Percentiles rank a stretch among this genome's conserved stretches.
Conservation (phyloP, 768 basidiomycete genomes). For the Lactarius evosmus region DNA sequence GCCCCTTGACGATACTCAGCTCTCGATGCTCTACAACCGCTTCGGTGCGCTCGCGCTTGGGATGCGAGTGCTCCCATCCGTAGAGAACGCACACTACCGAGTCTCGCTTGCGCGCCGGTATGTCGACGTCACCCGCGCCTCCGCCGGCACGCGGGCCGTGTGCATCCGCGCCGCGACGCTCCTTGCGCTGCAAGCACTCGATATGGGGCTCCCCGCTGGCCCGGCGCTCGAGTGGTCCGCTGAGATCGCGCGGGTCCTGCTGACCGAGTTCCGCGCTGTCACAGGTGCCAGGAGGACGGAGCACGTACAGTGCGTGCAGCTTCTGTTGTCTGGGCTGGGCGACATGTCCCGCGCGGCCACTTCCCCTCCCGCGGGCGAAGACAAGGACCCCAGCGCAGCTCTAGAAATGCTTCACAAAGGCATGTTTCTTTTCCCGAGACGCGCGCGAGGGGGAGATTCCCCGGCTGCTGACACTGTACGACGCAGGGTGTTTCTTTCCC, state of each 20-base stretch:
- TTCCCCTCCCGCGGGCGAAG: background rate
- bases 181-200: slow-evolving; percentile 58
- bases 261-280: slow-evolving; percentile 48
- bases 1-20: slow-evolving; percentile 46
- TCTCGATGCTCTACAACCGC: slow-evolving; percentile 81
- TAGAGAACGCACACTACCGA: slow-evolving; percentile 46
- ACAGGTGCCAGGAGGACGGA: slow-evolving; percentile 25
- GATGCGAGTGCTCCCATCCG: slow-evolving; percentile 60
- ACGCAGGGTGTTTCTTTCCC: slow-evolving; percentile 15
- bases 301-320: slow-evolving; percentile 21
- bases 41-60: slow-evolving; percentile 69
- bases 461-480: background rate
- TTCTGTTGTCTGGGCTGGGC: slow-evolving; percentile 27
- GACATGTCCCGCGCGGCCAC: slow-evolving; percentile 42
- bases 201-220: slow-evolving; percentile 47
- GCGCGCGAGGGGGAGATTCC: background rate
- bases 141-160: slow-evolving; percentile 60
- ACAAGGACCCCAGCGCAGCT: background rate
- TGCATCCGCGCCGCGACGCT: slow-evolving; percentile 73
- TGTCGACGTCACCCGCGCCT: slow-evolving; percentile 62
- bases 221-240: slow-evolving; percentile 61
- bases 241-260: slow-evolving; percentile 53
- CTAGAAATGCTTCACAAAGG: slow-evolving; percentile 20
- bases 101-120: slow-evolving; percentile 66
- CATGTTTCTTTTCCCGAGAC: background rate